These are phyloP conservation scores for Taiozyma sp. DNA, from an alignment of 1,139 yeast species.

Conservation along the genomic window DNA sequence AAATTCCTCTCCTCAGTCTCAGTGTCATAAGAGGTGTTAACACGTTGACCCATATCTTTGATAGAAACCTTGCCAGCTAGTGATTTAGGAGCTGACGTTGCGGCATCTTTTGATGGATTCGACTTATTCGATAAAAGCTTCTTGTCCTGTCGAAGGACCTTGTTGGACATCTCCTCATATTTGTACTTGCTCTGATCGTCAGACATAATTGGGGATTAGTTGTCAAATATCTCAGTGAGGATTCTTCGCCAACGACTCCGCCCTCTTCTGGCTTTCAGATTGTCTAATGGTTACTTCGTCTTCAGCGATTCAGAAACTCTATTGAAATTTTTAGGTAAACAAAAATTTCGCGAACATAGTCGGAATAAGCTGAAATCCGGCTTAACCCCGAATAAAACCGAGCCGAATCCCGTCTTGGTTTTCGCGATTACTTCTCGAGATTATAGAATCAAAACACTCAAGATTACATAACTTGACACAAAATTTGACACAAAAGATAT, in stretches of 20 bases:
- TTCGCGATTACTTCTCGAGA: no score
- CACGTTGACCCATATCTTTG: constrained; percentile 65
- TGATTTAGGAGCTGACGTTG: constrained; percentile 60
- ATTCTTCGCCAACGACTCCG: not conserved
- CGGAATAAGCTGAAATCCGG: no score
- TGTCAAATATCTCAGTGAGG: not conserved
- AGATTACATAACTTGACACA: no score
- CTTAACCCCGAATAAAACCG: no score
- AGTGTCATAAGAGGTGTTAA: constrained; percentile 7
- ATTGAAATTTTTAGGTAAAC: not conserved
- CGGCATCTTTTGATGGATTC: constrained; percentile 38
- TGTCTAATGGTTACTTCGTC: not conserved
- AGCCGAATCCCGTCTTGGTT: no score
- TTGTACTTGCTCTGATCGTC: constrained; percentile 30
- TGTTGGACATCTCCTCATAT: constrained; percentile 70
- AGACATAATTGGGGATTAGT: constrained; percentile 7
- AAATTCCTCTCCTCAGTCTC: constrained; percentile 17
- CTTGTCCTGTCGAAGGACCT: constrained; percentile 58
- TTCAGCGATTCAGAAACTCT: not conserved
- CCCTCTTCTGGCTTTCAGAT: not conserved
- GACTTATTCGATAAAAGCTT: constrained; percentile 36
- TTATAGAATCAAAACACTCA: no score
- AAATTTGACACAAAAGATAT: no score
- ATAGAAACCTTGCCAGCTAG: constrained; percentile 59
- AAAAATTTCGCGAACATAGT: not conserved